Base-by-base conservation (phyloP, 2,329 filamentous ascomycete genomes). In the Pestalotiopsis sp. region DNA sequence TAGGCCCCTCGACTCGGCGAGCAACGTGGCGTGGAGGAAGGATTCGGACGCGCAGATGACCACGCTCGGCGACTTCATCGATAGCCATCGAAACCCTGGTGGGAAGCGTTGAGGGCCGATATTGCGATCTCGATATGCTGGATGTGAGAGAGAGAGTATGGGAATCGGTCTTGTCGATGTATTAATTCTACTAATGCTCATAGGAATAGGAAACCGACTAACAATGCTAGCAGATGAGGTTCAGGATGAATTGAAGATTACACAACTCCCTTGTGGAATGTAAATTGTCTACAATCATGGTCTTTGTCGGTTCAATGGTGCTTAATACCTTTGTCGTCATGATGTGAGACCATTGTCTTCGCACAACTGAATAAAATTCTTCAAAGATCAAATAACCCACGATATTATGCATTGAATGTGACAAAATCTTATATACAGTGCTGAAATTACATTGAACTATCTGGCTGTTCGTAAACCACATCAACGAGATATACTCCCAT, bases 21-120 rank as follows among this genome's bases (percentile, higher is more conserved):
- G 59, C 25, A 70, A 72, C 14, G 23, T 70, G 5, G 14, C n/a
- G 27, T 70, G 69, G 69, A 38, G 39, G 25, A 66, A 57, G 45
- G 25, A 36, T 13, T 56, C 62, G 31, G 58, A 64, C 14, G 63
- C 57, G 7, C 31, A 36, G 6, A 45, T 64, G 11, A 69, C 65
- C 9, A 58, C 41, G 17, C 31, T 65, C 11, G 59, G 65, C 6
- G 58, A 41, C 14, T 69, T 69, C 17, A 70, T 67, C 17, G 31
- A 57, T 20, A 52, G 45, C 17, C 45, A 52, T 20, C 45, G 45
- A 2, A 23, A 9, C 6, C 45, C 17, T 9, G 17, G 20, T n/a
- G 7, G 45, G 45, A 52, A 11, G 20, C 45, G 45, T 7, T 52
- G 20, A 52, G 20, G 17, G 17, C 5, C 31, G 31, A 36, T 36